Percentiles rank a stretch among this genome's conserved stretches.
phyloP scores from a whole-genome alignment of 2,329 filamentous ascomycete genomes.

The Bipolaris zeicola region DNA sequence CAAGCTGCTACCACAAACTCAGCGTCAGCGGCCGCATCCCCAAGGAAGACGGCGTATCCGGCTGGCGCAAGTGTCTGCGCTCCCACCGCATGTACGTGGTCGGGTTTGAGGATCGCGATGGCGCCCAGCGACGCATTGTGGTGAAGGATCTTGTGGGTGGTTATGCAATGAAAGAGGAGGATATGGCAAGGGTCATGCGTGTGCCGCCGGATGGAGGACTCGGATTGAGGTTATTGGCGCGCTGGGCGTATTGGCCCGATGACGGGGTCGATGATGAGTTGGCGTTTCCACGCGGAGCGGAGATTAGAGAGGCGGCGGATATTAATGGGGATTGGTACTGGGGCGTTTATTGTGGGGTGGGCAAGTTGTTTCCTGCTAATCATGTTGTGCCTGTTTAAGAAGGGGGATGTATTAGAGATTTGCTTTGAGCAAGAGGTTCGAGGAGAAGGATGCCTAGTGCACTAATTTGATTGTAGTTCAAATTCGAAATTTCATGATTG shows the following conservation, averaged over 20 bases:
- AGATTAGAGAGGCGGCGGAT: constrained; percentile 82
- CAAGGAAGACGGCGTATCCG: constrained; percentile 74
- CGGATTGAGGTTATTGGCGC: constrained; percentile 67
- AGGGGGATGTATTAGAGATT: too few relatives aligned
- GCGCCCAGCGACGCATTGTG: constrained; percentile 70
- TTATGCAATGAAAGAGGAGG: constrained; percentile 66
- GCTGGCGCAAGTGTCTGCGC: constrained; percentile 81
- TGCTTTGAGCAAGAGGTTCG: too few relatives aligned
- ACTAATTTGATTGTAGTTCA: too few relatives aligned
- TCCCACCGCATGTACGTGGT: constrained; percentile 86
- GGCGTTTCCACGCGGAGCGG: constrained; percentile 80
- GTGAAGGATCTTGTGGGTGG: constrained; percentile 80
- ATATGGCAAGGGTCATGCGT: constrained; percentile 47
- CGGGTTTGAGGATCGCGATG: constrained; percentile 71
- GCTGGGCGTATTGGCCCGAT: constrained; percentile 80
- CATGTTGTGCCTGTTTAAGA: constrained; percentile 58
- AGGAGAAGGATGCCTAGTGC: too few relatives aligned
- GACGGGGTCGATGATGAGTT: constrained; percentile 73
- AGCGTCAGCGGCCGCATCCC: constrained; percentile 69
- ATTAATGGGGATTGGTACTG: constrained; percentile 91
- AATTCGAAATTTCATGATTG: neutral
- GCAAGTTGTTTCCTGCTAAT: constrained; percentile 78
- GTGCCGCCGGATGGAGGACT: constrained; percentile 77
- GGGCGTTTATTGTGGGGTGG: constrained; percentile 80
- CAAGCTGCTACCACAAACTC: constrained; percentile 74